phyloP scores from a whole-genome alignment of 345 rosid species.

The Microthlaspi erraticum region DNA sequence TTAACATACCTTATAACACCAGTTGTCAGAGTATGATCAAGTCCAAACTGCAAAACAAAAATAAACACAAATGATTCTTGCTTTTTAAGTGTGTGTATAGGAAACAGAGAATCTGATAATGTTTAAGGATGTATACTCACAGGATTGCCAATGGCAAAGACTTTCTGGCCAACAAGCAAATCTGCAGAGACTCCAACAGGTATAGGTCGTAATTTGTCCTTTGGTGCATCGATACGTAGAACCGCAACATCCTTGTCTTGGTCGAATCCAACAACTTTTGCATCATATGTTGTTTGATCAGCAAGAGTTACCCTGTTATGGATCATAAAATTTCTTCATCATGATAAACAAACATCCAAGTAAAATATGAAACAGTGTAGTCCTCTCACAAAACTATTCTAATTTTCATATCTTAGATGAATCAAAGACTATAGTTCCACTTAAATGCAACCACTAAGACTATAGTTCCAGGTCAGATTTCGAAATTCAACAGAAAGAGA shows the following conservation, averaged over 20 bases:
- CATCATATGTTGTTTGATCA: slow-evolving; percentile 87
- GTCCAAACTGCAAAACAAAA: slow-evolving; percentile 74
- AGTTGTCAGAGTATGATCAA: slow-evolving; percentile 94
- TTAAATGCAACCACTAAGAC: no score
- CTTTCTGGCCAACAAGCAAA: slow-evolving; percentile 97
- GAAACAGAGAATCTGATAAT: not conserved
- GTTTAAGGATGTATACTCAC: slow-evolving; percentile 54
- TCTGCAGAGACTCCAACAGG: slow-evolving; percentile 94
- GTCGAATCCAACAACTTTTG: slow-evolving; percentile 88
- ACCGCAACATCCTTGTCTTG: slow-evolving; percentile 99
- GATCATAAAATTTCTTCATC: not conserved
- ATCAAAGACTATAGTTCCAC: not conserved
- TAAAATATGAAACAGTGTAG: not conserved
- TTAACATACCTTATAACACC: slow-evolving; percentile 82
- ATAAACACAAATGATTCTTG: slow-evolving; percentile 7
- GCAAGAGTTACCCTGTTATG: slow-evolving; percentile 81
- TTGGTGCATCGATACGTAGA: slow-evolving; percentile 71
- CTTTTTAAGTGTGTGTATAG: not conserved
- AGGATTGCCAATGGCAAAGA: slow-evolving; percentile 94
- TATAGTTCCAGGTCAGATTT: not conserved
- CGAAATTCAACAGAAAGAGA: not conserved
- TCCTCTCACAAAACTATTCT: not conserved
- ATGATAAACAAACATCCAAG: slow-evolving; percentile 16
- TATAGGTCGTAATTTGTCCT: slow-evolving; percentile 76
- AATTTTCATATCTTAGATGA: not conserved